Base-by-base conservation (phyloP, 2,329 filamentous ascomycete genomes). In the Falciphora oryzae region DNA sequence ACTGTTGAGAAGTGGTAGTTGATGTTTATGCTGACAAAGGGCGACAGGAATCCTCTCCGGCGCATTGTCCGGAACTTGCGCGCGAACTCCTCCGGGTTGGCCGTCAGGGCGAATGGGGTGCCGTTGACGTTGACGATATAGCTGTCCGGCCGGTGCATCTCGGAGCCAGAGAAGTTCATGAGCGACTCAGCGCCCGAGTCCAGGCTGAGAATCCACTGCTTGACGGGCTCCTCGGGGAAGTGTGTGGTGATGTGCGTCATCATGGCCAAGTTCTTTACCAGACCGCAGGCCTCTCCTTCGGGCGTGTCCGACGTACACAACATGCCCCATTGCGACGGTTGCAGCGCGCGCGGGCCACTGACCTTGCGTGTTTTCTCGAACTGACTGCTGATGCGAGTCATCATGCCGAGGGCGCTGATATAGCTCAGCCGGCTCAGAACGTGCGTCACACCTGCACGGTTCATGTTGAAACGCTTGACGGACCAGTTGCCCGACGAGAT, bases 241-340 rank as follows among this genome's bases (percentile, higher is more conserved):
- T 97, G 92, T 1, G 95, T 99, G 0, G 95, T 99, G 70, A 99
- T 98, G 73, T 99, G 96, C 63, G 96, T 99, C 95, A 99, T 99
- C 65, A 99, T 82, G 11, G 95, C 95, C 80, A 99, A 78, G 73
- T 99, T 99, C 82, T 99, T 99, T 70, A 99, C 93, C 65, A 99
- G 79, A 83, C 95, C 95, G 79, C 95, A 99, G 14, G 95, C 93
- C 80, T 99, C 95, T 78, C 95, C 95, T 88, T 99, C 95, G 8
- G 95, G 95, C 0, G 95, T 99, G 81, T 99, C 95, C 14, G 95
- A 96, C 0, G 93, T 91, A 74, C 95, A 99, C 64, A 99, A 82
- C 93, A 99, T 97, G 70, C 95, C 95, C 80, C 97, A 99, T 70
- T 99, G 95, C 0, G 95, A 99, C 8, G 95, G 93, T 73, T 99